Evolutionary conservation across 192 early-diverging fungal species (phyloP).

Genomic region (Umbelopsis sp.): DNA sequence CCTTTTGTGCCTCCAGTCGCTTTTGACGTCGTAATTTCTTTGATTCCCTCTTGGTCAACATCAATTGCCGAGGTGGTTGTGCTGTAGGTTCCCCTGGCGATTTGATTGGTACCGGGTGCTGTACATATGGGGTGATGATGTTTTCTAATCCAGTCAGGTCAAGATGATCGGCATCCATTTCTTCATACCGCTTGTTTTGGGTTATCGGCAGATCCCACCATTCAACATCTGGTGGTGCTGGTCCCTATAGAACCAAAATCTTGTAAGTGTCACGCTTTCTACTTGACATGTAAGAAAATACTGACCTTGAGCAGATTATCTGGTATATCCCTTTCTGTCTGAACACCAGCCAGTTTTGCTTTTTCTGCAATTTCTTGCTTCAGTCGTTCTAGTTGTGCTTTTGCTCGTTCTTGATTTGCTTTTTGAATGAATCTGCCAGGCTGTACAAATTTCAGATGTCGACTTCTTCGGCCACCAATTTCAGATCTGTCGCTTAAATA

Average conservation of each 20-base stretch:
- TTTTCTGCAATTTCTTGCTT: conserved; percentile 73
- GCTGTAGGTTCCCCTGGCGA: conserved; percentile 68
- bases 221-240: conserved; percentile 79
- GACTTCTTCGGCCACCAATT: conserved; percentile 44
- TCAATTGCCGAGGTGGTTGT: conserved; percentile 62
- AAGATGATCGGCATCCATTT: conserved; percentile 43
- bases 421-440: conserved; percentile 81
- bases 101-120: conserved; percentile 84
- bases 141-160: conserved; percentile 46
- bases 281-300: background rate
- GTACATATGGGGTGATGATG: conserved; percentile 74
- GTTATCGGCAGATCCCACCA: conserved; percentile 97
- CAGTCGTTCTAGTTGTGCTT: conserved; percentile 72
- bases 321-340: conserved; percentile 69
- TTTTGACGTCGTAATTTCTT: conserved; percentile 93
- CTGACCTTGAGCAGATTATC: conserved; percentile 66
- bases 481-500: conserved; percentile 47
- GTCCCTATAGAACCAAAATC: conserved; percentile 45
- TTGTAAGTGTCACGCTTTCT: background rate
- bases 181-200: conserved; percentile 70
- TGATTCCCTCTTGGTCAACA: conserved; percentile 86
- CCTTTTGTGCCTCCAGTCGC: conserved; percentile 81
- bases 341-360: conserved; percentile 74
- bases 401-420: conserved; percentile 81
- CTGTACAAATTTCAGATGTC: conserved; percentile 76